Evolutionary conservation across 2,329 filamentous ascomycete genomes (phyloP), one percentile per base, ranked within the genome.

Genomic region (Sporothrix protearum): DNA sequence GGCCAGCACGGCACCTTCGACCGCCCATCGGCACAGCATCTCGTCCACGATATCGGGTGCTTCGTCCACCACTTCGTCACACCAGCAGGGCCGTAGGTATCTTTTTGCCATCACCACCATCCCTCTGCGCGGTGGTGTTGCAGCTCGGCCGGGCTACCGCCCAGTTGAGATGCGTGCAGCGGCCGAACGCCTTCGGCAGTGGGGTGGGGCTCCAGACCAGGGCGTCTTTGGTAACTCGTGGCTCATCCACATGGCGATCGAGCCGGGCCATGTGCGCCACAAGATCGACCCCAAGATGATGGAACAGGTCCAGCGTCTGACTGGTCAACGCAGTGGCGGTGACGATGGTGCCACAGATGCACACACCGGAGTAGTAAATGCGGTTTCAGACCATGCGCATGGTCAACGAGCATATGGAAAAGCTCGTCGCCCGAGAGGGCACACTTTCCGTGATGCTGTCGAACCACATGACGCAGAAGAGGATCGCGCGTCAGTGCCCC

Each of bases 401-500:
- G n/a, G 74, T 75, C 49, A 74, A 75, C 57, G 45, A 72, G 61
- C 55, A 28, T 16, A 72, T 75, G 71, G 28, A 19, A 8, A 19
- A 28, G 28, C 63, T 75, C 7, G 30, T 14, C 1, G 16, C 22
- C 2, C 36, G 55, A 5, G 74, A 75, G 42, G 53, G 69, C 25
- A 47, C 70, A 8, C 61, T 75, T 14, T 75, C 74, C 28, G 68
- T 75, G 19, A 19, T 75, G 71, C 55, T 75, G 57, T 75, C 74
- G 51, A 75, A 75, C 71, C 73, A 75, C 33, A 47, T 39, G 0
- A 75, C 73, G 25, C 74, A 75, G 66, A 75, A 75, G 71, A 70
- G 74, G 3, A 74, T 75, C 30, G 74, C 74, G 1, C 73, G 74
- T 3, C 74, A 75, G 71, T 75, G 74, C 3, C 74, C 74, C 1